Base-by-base conservation (phyloP, 2,329 filamentous ascomycete genomes). In the Penicillium expansum region DNA sequence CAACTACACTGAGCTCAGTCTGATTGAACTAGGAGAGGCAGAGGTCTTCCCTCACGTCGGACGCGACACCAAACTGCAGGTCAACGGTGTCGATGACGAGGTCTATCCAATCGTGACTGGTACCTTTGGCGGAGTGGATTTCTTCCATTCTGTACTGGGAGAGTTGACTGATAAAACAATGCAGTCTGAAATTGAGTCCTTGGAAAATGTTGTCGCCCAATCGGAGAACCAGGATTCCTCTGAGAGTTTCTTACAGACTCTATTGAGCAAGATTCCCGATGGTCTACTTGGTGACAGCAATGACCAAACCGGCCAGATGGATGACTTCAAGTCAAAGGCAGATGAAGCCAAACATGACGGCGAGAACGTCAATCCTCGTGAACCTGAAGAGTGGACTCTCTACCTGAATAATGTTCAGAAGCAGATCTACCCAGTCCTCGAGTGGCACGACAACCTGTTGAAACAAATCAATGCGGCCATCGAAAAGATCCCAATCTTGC, bases 71-170 rank as follows among this genome's bases (percentile, higher is more conserved):
- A 78, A 80, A 68, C 79, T 96, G 29, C 79, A 84, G 44, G 81
- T 97, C 29, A 79, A 82, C 33, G 91, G 89, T 43, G 87, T 84
- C 56, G 80, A 81, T 22, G 71, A 80, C 33, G 69, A 81, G 5
- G 90, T 96, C 59, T 96, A 89, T 67, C 92, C 92, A 7, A 79
- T 93, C 59, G 83, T 96, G 43, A 97, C 92, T 1, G 92, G 93
- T 58, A 97, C 92, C 7, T 97, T 97, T 74, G 92, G 92, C 60
- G 92, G 92, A 61, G 92, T 96, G 14, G 93, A 97, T 69, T 97
- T 97, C 77, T 79, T 96, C 59, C 91, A 96, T 77, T 94, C 90
- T 1, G 92, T 96, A 30, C 90, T 86, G 63, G 85, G 85, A 53
- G 85, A 87, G 65, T 85, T 96, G 50, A 89, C 88, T 38, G 92